phyloP scores from a whole-genome alignment of 2,329 filamentous ascomycete genomes.

The Penicillium sp. region DNA sequence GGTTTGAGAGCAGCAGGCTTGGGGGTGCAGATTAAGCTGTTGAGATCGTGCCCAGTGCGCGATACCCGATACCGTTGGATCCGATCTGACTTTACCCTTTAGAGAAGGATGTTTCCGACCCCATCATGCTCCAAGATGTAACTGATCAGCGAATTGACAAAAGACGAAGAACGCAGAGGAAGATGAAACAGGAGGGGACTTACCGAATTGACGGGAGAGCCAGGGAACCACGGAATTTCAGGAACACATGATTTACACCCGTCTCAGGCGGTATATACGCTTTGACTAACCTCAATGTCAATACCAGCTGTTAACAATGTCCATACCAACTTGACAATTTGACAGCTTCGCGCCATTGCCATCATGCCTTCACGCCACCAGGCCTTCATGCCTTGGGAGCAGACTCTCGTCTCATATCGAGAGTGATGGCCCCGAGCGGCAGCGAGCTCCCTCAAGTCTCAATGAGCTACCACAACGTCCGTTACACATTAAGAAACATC shows the following conservation, averaged over 20 bases:
- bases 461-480: background rate
- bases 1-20: background rate
- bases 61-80: conserved; percentile 3
- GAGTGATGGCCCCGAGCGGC: background rate
- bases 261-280: background rate
- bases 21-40: conserved; percentile 1
- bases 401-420: background rate
- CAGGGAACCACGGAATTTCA: background rate
- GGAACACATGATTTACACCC: background rate
- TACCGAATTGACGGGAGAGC: conserved; percentile 6
- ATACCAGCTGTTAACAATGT: background rate
- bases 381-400: background rate
- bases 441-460: background rate
- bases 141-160: background rate
- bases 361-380: background rate
- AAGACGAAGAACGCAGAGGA: background rate
- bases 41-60: conserved; percentile 1
- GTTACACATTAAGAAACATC: background rate
- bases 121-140: background rate
- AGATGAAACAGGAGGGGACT: conserved; percentile 1
- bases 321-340: background rate
- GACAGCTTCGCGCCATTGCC: background rate
- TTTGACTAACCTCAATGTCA: background rate
- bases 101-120: background rate
- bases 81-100: conserved; percentile 6